Evolutionary conservation across 352 stramenopile genomes (phyloP).

Genomic region (Pythium pyrilobum): DNA sequence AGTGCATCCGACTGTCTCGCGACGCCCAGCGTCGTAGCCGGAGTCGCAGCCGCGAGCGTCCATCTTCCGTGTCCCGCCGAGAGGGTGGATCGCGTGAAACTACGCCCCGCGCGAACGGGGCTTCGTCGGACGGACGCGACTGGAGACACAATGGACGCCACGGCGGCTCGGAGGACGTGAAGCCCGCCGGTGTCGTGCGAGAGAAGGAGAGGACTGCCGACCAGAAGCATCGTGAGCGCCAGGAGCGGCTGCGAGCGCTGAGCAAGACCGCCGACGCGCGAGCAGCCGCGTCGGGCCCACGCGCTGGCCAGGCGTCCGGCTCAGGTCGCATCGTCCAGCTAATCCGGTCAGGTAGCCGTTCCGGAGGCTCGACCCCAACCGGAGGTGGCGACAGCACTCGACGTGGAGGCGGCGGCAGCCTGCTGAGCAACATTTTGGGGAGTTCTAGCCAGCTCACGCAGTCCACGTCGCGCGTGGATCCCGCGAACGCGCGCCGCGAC

Average conservation of each 20-base stretch:
- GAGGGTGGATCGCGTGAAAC: too few relatives aligned
- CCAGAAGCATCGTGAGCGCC: constrained; percentile 22
- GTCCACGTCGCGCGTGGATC: constrained; percentile 65
- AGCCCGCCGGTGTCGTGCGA: neutral
- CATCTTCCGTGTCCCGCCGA: neutral
- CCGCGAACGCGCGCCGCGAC: constrained; percentile 30
- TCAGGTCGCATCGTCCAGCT: constrained; percentile 20
- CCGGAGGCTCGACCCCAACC: neutral
- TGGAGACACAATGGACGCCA: too few relatives aligned
- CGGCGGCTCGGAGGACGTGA: too few relatives aligned
- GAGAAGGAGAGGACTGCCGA: constrained; percentile 5
- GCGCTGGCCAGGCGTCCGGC: neutral
- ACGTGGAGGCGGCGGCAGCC: constrained; percentile 18
- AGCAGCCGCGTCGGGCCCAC: neutral
- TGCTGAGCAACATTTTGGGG: constrained; percentile 63
- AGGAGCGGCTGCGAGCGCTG: constrained; percentile 15
- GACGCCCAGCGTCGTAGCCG: constrained; percentile 2
- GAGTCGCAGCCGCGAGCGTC: constrained; percentile 6
- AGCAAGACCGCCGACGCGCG: neutral
- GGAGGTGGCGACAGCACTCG: neutral
- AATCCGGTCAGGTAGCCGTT: neutral
- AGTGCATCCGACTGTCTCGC: neutral
- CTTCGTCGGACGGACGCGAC: too few relatives aligned
- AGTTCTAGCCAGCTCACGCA: constrained; percentile 55
- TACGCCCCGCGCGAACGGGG: too few relatives aligned